Percentiles rank a stretch among this genome's conserved stretches.
These are phyloP conservation scores for Azolla pinnata DNA, from an alignment of 75 land plant species.

Conservation along the genomic window DNA sequence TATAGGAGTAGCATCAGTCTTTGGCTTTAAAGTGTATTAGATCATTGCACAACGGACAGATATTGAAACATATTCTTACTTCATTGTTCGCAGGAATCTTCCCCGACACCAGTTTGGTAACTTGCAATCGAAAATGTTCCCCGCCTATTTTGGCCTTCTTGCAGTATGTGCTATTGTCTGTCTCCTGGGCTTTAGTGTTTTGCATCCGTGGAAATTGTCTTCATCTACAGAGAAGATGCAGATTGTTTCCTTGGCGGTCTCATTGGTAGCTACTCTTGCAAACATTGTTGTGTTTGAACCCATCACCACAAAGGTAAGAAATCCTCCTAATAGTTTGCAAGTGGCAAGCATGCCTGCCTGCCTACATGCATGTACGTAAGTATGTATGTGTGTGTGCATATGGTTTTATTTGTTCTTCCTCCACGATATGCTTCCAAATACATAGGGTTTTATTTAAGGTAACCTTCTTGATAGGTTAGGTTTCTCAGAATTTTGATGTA, in stretches of 20 bases:
- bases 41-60: no score
- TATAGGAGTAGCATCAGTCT: no score
- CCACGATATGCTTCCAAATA: no score
- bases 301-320: constrained; percentile 70
- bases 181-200: constrained; percentile 45
- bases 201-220: constrained; percentile 68
- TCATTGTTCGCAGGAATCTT: constrained; percentile 74
- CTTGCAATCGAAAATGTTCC: constrained; percentile 89
- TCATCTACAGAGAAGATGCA: constrained; percentile 51
- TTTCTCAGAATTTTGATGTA: no score
- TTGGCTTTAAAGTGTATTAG: no score
- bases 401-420: no score
- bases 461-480: not conserved
- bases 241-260: constrained; percentile 44
- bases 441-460: no score
- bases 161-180: constrained; percentile 49
- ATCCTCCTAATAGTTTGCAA: not conserved
- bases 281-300: constrained; percentile 86
- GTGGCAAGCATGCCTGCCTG: no score
- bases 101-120: constrained; percentile 95
- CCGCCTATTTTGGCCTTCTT: constrained; percentile 67
- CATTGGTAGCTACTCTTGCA: constrained; percentile 47
- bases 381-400: no score
- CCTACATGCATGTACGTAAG: no score
- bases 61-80: no score